phyloP scores from a whole-genome alignment of 169 alveolate genomes.

The Eimeria sp. region DNA sequence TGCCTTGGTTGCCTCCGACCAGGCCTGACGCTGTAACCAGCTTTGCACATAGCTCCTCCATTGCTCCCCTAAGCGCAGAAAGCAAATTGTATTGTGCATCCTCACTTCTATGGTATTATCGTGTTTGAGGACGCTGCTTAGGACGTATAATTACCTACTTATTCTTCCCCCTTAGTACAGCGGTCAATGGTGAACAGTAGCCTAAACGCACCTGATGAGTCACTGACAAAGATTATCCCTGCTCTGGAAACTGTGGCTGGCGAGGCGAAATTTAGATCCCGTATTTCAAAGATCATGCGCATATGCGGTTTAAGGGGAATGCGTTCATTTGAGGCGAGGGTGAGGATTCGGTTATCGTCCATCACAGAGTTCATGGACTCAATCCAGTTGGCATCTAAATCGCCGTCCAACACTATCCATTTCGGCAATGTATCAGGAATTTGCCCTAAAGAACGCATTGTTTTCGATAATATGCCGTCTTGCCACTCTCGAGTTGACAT shows the following conservation, averaged over 20 bases:
- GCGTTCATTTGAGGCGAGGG: slow-evolving; percentile 98
- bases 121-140: background rate
- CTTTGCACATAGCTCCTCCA: slow-evolving; percentile 97
- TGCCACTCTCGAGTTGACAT: slow-evolving; percentile 97
- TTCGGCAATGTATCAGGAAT: slow-evolving; percentile 94
- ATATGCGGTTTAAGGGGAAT: slow-evolving; percentile 96
- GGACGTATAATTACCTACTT: background rate
- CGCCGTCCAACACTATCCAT: slow-evolving; percentile 97
- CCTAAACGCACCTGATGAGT: slow-evolving; percentile 78
- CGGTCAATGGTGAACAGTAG: background rate
- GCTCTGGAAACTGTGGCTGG: slow-evolving; percentile 99
- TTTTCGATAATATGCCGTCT: slow-evolving; percentile 96
- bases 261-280: slow-evolving; percentile 98
- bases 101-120: background rate
- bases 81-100: background rate
- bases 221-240: slow-evolving; percentile 97
- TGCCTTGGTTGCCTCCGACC: slow-evolving; percentile 90
- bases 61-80: slow-evolving; percentile 91
- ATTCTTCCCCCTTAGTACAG: background rate
- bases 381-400: slow-evolving; percentile 98
- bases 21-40: slow-evolving; percentile 92
- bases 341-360: slow-evolving; percentile 98
- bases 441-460: slow-evolving; percentile 93
- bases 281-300: slow-evolving; percentile 98
- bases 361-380: slow-evolving; percentile 98